Conservation (phyloP, 306 rosid species). For the Quercus parvula region DNA sequence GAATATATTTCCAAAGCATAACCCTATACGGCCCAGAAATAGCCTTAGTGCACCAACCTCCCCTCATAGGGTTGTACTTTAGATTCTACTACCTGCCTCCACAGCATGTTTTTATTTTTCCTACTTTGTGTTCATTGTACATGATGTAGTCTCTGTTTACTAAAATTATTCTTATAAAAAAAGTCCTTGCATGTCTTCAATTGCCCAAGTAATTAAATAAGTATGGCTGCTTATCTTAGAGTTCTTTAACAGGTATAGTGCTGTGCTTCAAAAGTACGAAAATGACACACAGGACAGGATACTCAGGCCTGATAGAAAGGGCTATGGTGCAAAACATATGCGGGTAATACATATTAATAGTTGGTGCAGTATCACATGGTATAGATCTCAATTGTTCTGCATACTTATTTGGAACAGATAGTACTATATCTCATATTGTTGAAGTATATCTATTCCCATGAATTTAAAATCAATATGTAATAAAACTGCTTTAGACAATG, state of each 20-base stretch:
- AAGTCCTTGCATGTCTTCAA: not conserved
- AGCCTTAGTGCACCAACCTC: too few species aligned
- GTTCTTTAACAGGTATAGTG: constrained; percentile 46
- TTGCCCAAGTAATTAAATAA: not conserved
- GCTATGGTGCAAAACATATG: constrained; percentile 38
- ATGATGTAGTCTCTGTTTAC: too few species aligned
- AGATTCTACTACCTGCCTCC: too few species aligned
- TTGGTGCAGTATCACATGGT: not conserved
- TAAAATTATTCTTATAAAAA: too few species aligned
- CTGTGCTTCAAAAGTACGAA: constrained; percentile 50
- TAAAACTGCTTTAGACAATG: not conserved
- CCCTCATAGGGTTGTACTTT: too few species aligned
- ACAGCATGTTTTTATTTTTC: too few species aligned
- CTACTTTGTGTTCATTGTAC: too few species aligned
- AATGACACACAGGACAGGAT: constrained; percentile 71
- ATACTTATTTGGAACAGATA: not conserved
- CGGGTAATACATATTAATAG: constrained; percentile 44
- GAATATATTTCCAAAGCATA: too few species aligned
- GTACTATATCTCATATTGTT: not conserved
- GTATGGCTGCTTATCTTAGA: constrained; percentile 1
- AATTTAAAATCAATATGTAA: not conserved
- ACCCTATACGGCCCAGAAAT: too few species aligned
- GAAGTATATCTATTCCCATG: not conserved
- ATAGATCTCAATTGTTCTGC: not conserved
- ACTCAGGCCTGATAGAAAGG: constrained; percentile 57